Base-by-base conservation (phyloP, 805 yeast genomes). In the Ogataea degrootiae region DNA sequence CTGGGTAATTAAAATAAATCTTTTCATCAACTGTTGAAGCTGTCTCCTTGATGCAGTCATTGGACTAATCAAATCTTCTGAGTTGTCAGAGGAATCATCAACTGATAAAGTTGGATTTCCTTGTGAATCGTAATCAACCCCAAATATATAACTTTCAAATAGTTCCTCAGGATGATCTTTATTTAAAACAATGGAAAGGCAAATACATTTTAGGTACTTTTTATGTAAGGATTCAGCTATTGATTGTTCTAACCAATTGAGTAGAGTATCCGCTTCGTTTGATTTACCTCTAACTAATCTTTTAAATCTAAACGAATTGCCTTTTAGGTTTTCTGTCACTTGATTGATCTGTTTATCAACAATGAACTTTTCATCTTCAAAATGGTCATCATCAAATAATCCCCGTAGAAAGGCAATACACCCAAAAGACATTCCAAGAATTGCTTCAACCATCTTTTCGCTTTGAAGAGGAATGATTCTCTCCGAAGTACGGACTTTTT, bases 371-470 rank as follows among this genome's bases (percentile, higher is more conserved):
- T 72, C 74, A 53, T 80, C 83, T 26, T 66, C 66, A 57, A 77
- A 82, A 55, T 68, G 71, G 12, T 72, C 76, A 50, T 81, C 84
- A 7, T 77, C 77, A 50, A 82, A 81, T 19, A 82, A 62, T 1
- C 82, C 81, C 48, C 86, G 67, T 15, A 81, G 61, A 54, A 72
- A 82, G 2, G 82, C 74, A 26, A 82, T 64, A 54, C 85, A 79
- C 1, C 85, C 82, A 53, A 81, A 67, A 0, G 83, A 71, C 71
- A 78, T 76, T 0, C 71, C 61, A 16, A 80, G 52, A 62, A 79
- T 68, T 1, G 80, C 70, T 44, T 77, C 73, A 6, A 79, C 65
- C 45, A 77, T 59, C 53, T 71, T 72, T 45, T 72, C 75, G 26
- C 79, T 73, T 41, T 60, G 61, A 2, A 46, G 14, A 1, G 39